Percentiles rank a stretch among this genome's conserved stretches.
Conservation (phyloP, 805 yeast species). For the Cyberlindnera mississippiensis region DNA sequence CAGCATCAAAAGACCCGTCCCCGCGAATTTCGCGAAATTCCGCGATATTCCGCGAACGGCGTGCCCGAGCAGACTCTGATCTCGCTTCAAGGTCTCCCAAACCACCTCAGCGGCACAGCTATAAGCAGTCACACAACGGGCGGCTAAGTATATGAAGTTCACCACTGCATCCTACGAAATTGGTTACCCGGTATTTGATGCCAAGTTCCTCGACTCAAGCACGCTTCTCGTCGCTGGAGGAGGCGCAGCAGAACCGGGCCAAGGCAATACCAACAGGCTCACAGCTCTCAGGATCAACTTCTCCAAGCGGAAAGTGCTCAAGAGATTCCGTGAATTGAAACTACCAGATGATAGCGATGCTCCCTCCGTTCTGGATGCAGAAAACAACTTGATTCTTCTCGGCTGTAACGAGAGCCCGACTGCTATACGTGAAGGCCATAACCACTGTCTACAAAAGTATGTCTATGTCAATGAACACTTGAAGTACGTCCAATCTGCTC, state of each 20-base stretch:
- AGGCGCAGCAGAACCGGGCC: constrained; percentile 59
- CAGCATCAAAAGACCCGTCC: neutral
- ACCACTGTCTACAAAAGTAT: constrained; percentile 71
- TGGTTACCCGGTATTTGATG: constrained; percentile 80
- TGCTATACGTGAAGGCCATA: constrained; percentile 50
- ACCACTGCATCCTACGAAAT: constrained; percentile 24
- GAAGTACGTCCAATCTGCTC: constrained; percentile 61
- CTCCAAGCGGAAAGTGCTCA: constrained; percentile 46
- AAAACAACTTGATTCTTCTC: constrained; percentile 48
- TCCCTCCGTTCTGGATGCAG: constrained; percentile 75
- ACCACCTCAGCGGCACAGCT: neutral
- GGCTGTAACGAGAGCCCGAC: constrained; percentile 76
- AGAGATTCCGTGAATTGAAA: constrained; percentile 64
- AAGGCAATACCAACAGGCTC: constrained; percentile 55
- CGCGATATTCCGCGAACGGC: neutral
- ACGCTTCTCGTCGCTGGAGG: constrained; percentile 72
- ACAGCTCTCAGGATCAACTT: constrained; percentile 66
- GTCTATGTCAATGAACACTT: constrained; percentile 65
- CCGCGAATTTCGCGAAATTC: constrained; percentile 1
- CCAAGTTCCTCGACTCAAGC: constrained; percentile 61
- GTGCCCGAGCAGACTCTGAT: too few species aligned
- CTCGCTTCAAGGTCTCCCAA: neutral
- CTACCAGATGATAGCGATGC: constrained; percentile 70
- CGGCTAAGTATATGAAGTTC: constrained; percentile 20
- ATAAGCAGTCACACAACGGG: neutral